These are phyloP conservation scores for Pythium folliculosum DNA, from an alignment of 352 stramenopile species.

Conservation along the genomic window DNA sequence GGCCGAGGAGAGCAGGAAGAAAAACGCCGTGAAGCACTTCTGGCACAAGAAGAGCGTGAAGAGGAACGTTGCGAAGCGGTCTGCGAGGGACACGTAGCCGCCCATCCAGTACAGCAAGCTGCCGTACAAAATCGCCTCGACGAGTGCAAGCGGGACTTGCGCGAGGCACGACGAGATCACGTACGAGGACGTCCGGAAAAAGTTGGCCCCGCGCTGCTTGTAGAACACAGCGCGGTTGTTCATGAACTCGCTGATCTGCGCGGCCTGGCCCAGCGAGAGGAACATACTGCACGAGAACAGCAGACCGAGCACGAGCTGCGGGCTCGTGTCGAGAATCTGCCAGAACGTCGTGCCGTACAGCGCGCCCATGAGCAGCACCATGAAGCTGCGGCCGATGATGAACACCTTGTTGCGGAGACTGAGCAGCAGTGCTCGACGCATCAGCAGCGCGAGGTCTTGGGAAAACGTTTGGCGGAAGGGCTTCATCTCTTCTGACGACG, in stretches of 20 bases:
- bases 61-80: constrained; percentile 62
- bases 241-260: constrained; percentile 84
- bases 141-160: constrained; percentile 51
- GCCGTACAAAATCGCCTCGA: constrained; percentile 86
- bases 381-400: constrained; percentile 45
- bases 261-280: constrained; percentile 75
- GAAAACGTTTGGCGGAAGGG: constrained; percentile 55
- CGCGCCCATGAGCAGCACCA: constrained; percentile 65
- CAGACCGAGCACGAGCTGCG: constrained; percentile 75
- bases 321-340: constrained; percentile 54
- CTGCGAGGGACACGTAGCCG: constrained; percentile 54
- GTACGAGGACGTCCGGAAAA: constrained; percentile 84
- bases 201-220: constrained; percentile 89
- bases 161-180: constrained; percentile 59
- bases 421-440: constrained; percentile 70
- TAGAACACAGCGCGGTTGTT: constrained; percentile 79
- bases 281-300: constrained; percentile 90
- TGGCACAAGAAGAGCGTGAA: constrained; percentile 69
- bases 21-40: constrained; percentile 66
- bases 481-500: constrained; percentile 22
- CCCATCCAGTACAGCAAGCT: constrained; percentile 90
- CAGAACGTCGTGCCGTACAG: constrained; percentile 71
- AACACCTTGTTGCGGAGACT: constrained; percentile 59
- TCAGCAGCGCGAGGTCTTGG: constrained; percentile 43
- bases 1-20: constrained; percentile 60